phyloP scores from a whole-genome alignment of 1,284 basidiomycete species.

The Vanrija sp. region DNA sequence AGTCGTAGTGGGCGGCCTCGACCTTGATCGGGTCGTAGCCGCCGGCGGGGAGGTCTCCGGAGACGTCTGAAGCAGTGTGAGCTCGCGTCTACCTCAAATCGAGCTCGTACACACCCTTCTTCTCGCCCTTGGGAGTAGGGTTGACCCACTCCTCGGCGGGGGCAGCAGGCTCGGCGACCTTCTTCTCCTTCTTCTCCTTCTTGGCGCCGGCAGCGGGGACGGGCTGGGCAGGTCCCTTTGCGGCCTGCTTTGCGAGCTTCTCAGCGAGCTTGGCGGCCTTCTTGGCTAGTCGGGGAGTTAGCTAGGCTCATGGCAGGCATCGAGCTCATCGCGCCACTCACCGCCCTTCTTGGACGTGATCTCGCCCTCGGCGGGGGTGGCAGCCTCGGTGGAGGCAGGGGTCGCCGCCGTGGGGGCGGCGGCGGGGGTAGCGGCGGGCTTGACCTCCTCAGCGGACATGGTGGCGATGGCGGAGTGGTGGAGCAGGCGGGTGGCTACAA shows the following conservation, averaged over 20 bases:
- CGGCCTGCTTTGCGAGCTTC: conserved; percentile 62
- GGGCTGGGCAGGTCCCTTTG: conserved; percentile 48
- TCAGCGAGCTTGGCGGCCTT: conserved; percentile 67
- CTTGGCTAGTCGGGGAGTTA: conserved; percentile 43
- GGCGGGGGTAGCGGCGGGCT: conserved; percentile 22
- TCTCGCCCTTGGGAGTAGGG: conserved; percentile 78
- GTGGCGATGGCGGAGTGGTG: conserved; percentile 1
- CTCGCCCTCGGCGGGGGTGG: conserved; percentile 17
- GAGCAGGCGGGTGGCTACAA: background rate
- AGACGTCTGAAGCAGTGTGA: conserved; percentile 61
- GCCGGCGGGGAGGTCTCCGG: conserved; percentile 68
- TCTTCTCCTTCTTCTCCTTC: conserved; percentile 66
- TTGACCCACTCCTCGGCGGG: conserved; percentile 67
- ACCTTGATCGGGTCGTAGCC: conserved; percentile 95
- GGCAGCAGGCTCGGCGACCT: conserved; percentile 59
- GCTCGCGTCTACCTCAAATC: no score
- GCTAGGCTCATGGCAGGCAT: background rate
- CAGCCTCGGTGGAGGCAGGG: conserved; percentile 11
- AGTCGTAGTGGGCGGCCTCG: conserved; percentile 96
- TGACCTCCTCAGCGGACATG: conserved; percentile 33
- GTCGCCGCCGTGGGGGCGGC: conserved; percentile 9
- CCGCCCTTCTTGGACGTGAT: conserved; percentile 38
- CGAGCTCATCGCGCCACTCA: conserved; percentile 15
- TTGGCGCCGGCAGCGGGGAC: conserved; percentile 55
- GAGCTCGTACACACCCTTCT: conserved; percentile 64